Evolutionary conservation across 768 basidiomycete genomes (phyloP), one percentile per base, ranked within the genome.

Genomic region (Sporobolomyces phaffii): DNA sequence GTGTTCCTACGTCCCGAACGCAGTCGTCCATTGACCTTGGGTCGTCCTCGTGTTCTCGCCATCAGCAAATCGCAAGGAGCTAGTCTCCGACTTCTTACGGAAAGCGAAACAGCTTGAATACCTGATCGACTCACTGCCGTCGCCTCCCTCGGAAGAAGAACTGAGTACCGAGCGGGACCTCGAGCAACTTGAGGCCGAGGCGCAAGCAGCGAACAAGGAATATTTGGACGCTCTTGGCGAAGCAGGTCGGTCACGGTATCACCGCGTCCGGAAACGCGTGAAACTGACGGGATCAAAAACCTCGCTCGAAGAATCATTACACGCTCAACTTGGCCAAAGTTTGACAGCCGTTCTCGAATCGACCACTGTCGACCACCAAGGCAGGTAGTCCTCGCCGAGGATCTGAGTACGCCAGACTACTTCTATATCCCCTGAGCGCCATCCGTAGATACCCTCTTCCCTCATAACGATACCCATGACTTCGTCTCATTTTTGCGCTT

Each of bases 41-140:
- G n/a, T n/a, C n/a, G n/a, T n/a, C n/a, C n/a, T n/a, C n/a, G n/a
- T n/a, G 9, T 29, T 57, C 33, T 26, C 18, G 52, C 29, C 14
- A 33, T 43, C 74, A 92, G 91, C 85, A 15, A 92, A 89, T 79
- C 84, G 87, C 77, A 86, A 84, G 69, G 90, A 93, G 76, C 84
- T 93, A 26, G 89, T 91, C 7, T 79, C 82, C 20, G 91, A 93
- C 74, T 80, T 94, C 44, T 82, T 92, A 44, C 82, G 85, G 43
- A 92, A 93, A 74, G 89, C 90, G 18, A 93, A 93, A 74, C 89
- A 92, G 76, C 84, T 94, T 45, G 88, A 93, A 73, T 86, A 84
- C 73, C 82, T 93, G 52, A 89, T 94, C 56, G 83, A 87, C 54
- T 86, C 85, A 0, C 77, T 94, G 18, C 72, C 74, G 2, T 58